phyloP scores from a whole-genome alignment of 768 basidiomycete species.

The Hysterangium stoloniferum region DNA sequence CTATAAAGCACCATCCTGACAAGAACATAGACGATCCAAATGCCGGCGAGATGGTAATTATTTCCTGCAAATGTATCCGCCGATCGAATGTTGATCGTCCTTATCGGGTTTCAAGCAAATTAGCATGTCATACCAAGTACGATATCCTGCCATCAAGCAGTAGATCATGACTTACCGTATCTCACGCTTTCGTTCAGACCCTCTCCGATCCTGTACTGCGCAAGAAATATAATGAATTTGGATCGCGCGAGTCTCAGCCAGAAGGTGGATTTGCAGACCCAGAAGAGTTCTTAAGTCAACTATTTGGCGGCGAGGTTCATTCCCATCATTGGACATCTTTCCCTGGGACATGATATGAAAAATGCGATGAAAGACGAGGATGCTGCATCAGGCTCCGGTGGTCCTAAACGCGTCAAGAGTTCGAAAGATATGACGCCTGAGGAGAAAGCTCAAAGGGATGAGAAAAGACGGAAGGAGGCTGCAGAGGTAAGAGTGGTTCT shows the following conservation, averaged over 20 bases:
- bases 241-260: slow-evolving; percentile 64
- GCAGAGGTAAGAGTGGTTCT: slow-evolving; percentile 78
- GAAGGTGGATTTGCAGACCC: slow-evolving; percentile 88
- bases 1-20: slow-evolving; percentile 89
- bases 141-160: neutral
- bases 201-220: slow-evolving; percentile 71
- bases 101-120: slow-evolving; percentile 73
- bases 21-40: slow-evolving; percentile 84
- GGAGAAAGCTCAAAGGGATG: slow-evolving; percentile 51
- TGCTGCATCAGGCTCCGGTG: slow-evolving; percentile 45
- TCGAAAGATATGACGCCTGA: slow-evolving; percentile 41
- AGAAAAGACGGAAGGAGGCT: slow-evolving; percentile 35
- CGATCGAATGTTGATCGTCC: slow-evolving; percentile 1
- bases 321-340: slow-evolving; percentile 84
- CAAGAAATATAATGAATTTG: slow-evolving; percentile 88
- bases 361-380: slow-evolving; percentile 82
- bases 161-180: too few species aligned
- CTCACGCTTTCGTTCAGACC: slow-evolving; percentile 58
- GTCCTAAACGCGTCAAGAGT: slow-evolving; percentile 40
- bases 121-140: slow-evolving; percentile 55
- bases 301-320: slow-evolving; percentile 87
- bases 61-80: slow-evolving; percentile 23
- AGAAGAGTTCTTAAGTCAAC: slow-evolving; percentile 51
- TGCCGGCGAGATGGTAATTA: slow-evolving; percentile 53
- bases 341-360: slow-evolving; percentile 89